Evolutionary conservation across 2,329 filamentous ascomycete genomes (phyloP).

Genomic region (Hirsutella rhossiliensis): DNA sequence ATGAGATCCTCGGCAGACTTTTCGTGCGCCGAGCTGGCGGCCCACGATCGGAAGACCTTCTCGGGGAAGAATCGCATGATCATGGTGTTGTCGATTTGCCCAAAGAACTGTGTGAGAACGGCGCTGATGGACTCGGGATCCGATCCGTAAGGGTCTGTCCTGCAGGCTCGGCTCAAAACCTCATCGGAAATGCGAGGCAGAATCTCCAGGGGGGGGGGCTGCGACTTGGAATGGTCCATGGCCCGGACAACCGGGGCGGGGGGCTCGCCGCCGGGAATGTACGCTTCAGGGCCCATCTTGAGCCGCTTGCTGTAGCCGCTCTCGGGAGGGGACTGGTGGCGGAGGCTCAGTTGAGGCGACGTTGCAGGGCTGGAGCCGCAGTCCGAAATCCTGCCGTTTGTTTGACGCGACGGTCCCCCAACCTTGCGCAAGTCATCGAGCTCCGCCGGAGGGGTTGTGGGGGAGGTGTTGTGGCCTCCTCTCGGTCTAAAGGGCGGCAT

Average conservation of each 20-base stretch:
- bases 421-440: constrained; percentile 29
- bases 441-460: constrained; percentile 38
- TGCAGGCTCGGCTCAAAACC: constrained; percentile 35
- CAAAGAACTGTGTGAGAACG: constrained; percentile 29
- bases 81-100: constrained; percentile 27
- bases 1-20: constrained; percentile 31
- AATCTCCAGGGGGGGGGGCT: constrained; percentile 26
- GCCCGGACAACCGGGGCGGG: constrained; percentile 15
- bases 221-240: constrained; percentile 24
- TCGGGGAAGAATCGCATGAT: constrained; percentile 30
- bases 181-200: constrained; percentile 35
- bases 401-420: constrained; percentile 17
- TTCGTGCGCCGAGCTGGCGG: constrained; percentile 19
- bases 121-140: constrained; percentile 26
- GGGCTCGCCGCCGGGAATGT: constrained; percentile 22
- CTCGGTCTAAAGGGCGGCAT: constrained; percentile 29
- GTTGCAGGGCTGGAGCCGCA: constrained; percentile 35
- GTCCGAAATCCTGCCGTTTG: constrained; percentile 25
- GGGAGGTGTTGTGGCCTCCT: constrained; percentile 45
- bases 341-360: constrained; percentile 30
- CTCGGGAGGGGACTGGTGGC: constrained; percentile 18
- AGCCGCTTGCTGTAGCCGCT: constrained; percentile 34
- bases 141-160: constrained; percentile 34
- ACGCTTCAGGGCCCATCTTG: constrained; percentile 34
- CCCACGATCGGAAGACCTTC: constrained; percentile 25